phyloP scores from a whole-genome alignment of 108 stramenopile species.

The Nitzschia putrida region DNA sequence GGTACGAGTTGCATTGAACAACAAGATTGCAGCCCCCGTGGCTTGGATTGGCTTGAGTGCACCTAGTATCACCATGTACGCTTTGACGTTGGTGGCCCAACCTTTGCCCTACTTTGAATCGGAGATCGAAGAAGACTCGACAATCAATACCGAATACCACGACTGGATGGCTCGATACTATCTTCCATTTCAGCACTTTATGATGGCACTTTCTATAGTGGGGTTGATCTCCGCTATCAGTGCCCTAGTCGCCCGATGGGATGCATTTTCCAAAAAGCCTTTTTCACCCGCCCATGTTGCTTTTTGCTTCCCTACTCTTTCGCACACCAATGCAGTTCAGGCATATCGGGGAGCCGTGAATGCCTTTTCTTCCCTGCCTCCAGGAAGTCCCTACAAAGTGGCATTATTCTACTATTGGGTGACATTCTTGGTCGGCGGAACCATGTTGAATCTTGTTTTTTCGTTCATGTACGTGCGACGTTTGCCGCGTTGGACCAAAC shows the following conservation, averaged over 20 bases:
- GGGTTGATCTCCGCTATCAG: conserved; percentile 55
- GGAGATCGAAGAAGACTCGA: conserved; percentile 5
- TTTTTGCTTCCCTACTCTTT: conserved; percentile 65
- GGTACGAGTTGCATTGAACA: conserved; percentile 54
- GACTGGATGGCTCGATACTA: conserved; percentile 39
- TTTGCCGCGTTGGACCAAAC: conserved; percentile 51
- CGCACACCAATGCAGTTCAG: conserved; percentile 65
- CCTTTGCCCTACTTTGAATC: conserved; percentile 41
- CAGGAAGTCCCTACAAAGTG: conserved; percentile 25
- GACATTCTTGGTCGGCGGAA: conserved; percentile 42
- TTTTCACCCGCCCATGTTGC: conserved; percentile 71
- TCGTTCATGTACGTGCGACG: conserved; percentile 46
- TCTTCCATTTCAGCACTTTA: conserved; percentile 47
- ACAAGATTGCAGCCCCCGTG: conserved; percentile 63
- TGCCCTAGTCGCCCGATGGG: conserved; percentile 45
- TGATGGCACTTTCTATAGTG: conserved; percentile 49
- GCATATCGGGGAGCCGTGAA: conserved; percentile 56
- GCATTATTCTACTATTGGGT: conserved; percentile 55
- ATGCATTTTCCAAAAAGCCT: conserved; percentile 45
- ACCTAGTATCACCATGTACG: conserved; percentile 54
- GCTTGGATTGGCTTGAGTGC: conserved; percentile 64
- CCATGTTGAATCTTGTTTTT: conserved; percentile 48
- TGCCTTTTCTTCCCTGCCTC: conserved; percentile 48
- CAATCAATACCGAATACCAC: conserved; percentile 33
- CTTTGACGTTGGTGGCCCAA: conserved; percentile 57